Evolutionary conservation across 345 rosid species (phyloP).

Genomic region (Fremontodendron californicum): DNA sequence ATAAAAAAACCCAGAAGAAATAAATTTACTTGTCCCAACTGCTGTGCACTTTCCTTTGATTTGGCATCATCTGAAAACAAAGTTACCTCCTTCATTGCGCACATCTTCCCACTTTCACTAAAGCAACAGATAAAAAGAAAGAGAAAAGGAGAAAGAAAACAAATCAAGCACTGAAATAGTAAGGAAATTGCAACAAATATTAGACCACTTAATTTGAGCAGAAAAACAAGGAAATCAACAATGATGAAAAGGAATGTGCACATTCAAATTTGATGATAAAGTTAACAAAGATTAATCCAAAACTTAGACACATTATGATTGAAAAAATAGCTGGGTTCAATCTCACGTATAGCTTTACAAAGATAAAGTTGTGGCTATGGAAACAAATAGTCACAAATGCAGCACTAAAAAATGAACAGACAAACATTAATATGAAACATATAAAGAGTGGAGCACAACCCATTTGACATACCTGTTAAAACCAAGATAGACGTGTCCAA

Average conservation of each 20-base stretch:
- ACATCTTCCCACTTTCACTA: conserved; percentile 83
- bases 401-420: neutral
- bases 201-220: neutral
- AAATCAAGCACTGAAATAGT: conserved; percentile 1
- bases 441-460: conserved; percentile 1
- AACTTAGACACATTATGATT: neutral
- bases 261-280: neutral
- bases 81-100: conserved; percentile 88
- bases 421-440: neutral
- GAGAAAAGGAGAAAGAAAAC: conserved; percentile 16
- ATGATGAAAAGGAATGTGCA: neutral
- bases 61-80: conserved; percentile 74
- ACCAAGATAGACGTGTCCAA: conserved; percentile 65
- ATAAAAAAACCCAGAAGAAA: neutral
- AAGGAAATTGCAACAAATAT: neutral
- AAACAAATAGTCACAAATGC: neutral
- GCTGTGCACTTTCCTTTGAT: conserved; percentile 72
- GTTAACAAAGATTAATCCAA: neutral
- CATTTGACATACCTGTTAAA: conserved; percentile 48
- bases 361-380: neutral
- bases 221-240: neutral
- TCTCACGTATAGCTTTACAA: conserved; percentile 4
- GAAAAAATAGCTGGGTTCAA: neutral
- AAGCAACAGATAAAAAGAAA: conserved; percentile 10
- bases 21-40: conserved; percentile 54